Base-by-base conservation (phyloP, 2,329 filamentous ascomycete species). In the Nothophaeocryptopus gaeumannii region DNA sequence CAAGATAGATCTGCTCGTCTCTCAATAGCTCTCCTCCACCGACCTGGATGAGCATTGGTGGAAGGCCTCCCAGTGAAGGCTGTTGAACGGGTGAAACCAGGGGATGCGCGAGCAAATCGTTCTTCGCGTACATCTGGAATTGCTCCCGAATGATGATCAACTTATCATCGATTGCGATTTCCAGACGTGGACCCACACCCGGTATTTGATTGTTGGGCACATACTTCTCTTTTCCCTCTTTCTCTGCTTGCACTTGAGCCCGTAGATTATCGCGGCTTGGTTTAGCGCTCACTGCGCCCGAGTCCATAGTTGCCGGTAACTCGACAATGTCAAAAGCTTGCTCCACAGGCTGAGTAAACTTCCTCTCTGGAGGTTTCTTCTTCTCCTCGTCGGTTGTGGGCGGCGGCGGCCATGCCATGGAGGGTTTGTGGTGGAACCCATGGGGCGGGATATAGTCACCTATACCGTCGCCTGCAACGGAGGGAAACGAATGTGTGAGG, bases 1-100 rank as follows among this genome's bases (percentile, higher is more conserved):
- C 93, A 11, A 97, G 65, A 57, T 95, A 96, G 45, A 97, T 88
- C 65, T 97, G 93, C 70, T 99, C 93, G 62, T 99, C 93, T 10
- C 89, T 83, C 13, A 99, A 77, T 42, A 95, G 79, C 67, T 99
- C 93, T 1, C 88, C 91, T 5, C 92, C 91, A 34, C 92, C 93
- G 1, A 86, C 85, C 65, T 96, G 82, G 37, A 99, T 86, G 5
- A 96, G 77, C 26, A 97, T 73, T 0, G 93, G 93, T 0, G 91
- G 91, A 3, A 99, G 77, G 0, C 93, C 93, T 36, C 93, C 93
- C 0, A 99, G 78, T 0, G 89, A 91, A 1, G 92, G 85, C 60
- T 96, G 90, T 63, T 96, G 78, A 2, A 90, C 79, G 1, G 93
- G 90, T 44, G 91, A 97, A 3, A 97, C 91, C 2, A 97, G 74